A percentile compares a stretch with the other conserved stretches of the same genome.
phyloP scores from a whole-genome alignment of 768 basidiomycete genomes.

The Mycena latifolia region DNA sequence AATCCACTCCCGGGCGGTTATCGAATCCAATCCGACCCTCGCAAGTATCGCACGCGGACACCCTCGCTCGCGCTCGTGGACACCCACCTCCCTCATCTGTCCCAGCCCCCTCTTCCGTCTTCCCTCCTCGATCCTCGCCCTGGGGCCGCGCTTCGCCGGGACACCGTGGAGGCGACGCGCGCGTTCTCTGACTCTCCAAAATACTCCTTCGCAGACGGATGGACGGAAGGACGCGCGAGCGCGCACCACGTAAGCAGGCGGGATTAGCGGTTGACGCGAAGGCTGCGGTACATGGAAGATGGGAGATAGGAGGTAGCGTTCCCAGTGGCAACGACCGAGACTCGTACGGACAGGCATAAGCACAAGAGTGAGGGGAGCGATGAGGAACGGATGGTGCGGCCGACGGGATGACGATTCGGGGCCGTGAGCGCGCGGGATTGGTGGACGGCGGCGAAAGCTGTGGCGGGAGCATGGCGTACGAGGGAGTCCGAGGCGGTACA shows the following conservation, averaged over 20 bases:
- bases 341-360: no score
- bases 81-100: slow-evolving; percentile 1
- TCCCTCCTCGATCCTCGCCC: slow-evolving; percentile 2
- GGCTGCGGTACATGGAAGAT: slow-evolving; percentile 1
- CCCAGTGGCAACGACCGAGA: neutral
- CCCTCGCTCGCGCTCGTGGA: slow-evolving; percentile 7
- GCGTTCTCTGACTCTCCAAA: no score
- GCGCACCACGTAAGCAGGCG: slow-evolving; percentile 5
- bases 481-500: slow-evolving; percentile 6
- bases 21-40: slow-evolving; percentile 9
- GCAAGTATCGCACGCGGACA: slow-evolving; percentile 2
- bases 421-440: slow-evolving; percentile 1
- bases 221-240: no score
- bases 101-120: neutral
- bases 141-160: slow-evolving; percentile 2
- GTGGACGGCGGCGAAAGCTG: slow-evolving; percentile 7
- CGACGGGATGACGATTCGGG: slow-evolving; percentile 3
- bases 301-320: slow-evolving; percentile 2
- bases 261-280: slow-evolving; percentile 4
- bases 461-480: slow-evolving; percentile 2
- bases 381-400: neutral
- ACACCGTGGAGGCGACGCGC: neutral
- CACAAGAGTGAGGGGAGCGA: neutral
- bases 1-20: slow-evolving; percentile 6
- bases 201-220: slow-evolving; percentile 3